Evolutionary conservation across 2,329 filamentous ascomycete genomes (phyloP), one percentile per base, ranked within the genome.

Genomic region (Colletotrichum coccodes): DNA sequence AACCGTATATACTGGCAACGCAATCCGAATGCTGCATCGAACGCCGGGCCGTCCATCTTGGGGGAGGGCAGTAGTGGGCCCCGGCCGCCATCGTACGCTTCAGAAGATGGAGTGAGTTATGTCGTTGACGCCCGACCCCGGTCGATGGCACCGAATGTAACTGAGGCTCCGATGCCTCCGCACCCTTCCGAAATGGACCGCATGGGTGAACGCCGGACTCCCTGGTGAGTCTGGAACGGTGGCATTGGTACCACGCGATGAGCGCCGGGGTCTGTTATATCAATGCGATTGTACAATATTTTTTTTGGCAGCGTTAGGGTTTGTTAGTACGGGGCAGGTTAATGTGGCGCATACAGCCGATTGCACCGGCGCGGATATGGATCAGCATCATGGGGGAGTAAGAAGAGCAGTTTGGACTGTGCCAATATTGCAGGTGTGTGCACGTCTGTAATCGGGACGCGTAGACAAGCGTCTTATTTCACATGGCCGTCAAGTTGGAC

Each of bases 1-100:
- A 89, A 95, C 75, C 84, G 94, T 16, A 84, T 97, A 30, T 94
- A 92, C 77, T 97, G 94, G 94, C 90, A 92, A 78, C 88, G 91
- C 42, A 92, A 90, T 72, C 82, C 85, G 23, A 76, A 78, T 4
- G 76, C 77, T 3, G 70, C 76, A 23, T 8, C 49, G 30, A 53
- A 36, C 32, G 32, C n/a, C 5, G 50, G n/a, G 32, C 18, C n/a
- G 23, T 66, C 56, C 28, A 66, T 38, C 42, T 47, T 63, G 36
- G n/a, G 34, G 28, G 47, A 66, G 52, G 75, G 73, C 38, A 73
- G 71, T n/a, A 72, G 71, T 44, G 76, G 77, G 63, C 76, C 72
- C 12, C 85, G 92, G 1, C 93, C 93, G 5, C 93, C 93, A 2
- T 94, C 91, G 5, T 96, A 96, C 76, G 84, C 86, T 4, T 93